These are phyloP conservation scores for Dovyalis caffra DNA, from an alignment of 345 rosid species.

Conservation along the genomic window DNA sequence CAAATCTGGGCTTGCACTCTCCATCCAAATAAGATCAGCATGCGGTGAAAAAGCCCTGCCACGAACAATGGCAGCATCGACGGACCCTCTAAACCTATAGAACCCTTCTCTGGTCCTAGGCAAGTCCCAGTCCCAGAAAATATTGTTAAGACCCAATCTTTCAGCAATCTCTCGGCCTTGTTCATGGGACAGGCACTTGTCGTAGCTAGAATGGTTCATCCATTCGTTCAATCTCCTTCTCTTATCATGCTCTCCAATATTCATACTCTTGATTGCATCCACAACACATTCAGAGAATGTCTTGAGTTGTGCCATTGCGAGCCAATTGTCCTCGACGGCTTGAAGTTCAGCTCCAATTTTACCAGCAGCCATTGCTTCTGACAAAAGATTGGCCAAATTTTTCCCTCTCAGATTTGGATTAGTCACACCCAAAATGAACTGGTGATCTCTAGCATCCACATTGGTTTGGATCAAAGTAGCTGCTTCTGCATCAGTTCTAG, in stretches of 20 bases:
- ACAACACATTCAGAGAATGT: conserved; percentile 69
- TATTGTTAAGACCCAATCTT: conserved; percentile 60
- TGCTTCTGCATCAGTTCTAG: conserved; percentile 84
- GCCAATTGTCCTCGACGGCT: conserved; percentile 81
- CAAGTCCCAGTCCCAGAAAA: conserved; percentile 99
- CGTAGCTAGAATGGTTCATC: conserved; percentile 61
- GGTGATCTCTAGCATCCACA: conserved; percentile 84
- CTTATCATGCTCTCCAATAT: conserved; percentile 59
- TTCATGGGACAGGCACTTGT: conserved; percentile 69
- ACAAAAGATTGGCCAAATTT: conserved; percentile 60
- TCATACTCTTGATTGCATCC: conserved; percentile 59
- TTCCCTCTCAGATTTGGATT: conserved; percentile 70
- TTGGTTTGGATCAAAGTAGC: conserved; percentile 86
- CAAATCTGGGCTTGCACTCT: conserved; percentile 78
- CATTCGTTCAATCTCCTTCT: conserved; percentile 60
- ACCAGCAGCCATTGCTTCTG: conserved; percentile 73
- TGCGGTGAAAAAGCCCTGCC: conserved; percentile 90
- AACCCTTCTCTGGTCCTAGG: conserved; percentile 96
- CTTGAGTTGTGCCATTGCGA: conserved; percentile 66
- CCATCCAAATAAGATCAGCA: conserved; percentile 92
- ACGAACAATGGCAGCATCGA: conserved; percentile 72
- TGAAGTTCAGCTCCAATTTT: conserved; percentile 79
- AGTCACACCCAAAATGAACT: conserved; percentile 83
- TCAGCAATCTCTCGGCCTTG: conserved; percentile 69
- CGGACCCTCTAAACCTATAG: conserved; percentile 88